A percentile compares a stretch with the other conserved stretches of the same genome.
These are phyloP conservation scores for Aspergillus nomiae DNA, from an alignment of 2,329 filamentous ascomycete genomes.

Conservation along the genomic window DNA sequence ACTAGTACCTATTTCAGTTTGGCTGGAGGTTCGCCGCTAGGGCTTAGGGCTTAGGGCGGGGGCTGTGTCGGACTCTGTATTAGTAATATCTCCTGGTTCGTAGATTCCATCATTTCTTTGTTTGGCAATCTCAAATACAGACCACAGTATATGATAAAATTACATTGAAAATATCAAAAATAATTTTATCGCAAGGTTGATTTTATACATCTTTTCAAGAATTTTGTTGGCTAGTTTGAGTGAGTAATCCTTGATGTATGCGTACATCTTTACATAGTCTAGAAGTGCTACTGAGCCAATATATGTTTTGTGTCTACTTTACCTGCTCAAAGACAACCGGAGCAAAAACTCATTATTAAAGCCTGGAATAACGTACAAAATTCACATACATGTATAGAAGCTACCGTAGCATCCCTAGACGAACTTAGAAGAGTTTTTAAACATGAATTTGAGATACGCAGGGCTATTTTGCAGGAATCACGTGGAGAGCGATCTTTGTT, in stretches of 20 bases:
- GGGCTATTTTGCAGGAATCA: not conserved
- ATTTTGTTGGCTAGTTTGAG: accelerated
- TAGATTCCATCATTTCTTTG: not conserved
- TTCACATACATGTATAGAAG: too few species aligned
- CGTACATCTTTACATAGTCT: too few species aligned
- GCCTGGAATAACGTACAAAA: accelerated
- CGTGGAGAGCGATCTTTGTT: not conserved
- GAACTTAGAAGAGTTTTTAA: too few species aligned
- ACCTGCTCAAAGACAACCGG: accelerated
- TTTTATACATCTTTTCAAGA: not conserved
- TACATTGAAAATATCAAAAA: not conserved
- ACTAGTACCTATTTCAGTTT: not conserved
- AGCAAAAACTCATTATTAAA: too few species aligned
- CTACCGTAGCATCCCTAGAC: too few species aligned
- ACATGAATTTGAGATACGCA: not conserved
- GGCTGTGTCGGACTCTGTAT: not conserved
- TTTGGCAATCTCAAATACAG: not conserved
- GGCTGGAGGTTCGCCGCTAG: accelerated
- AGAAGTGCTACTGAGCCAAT: accelerated
- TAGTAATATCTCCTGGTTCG: not conserved
- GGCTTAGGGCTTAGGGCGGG: not conserved
- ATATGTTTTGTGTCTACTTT: too few species aligned
- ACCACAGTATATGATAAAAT: not conserved
- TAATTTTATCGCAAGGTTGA: accelerated
- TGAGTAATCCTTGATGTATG: too few species aligned